These are phyloP conservation scores for Dioszegia hungarica DNA, from an alignment of 768 basidiomycete species.

Conservation along the genomic window DNA sequence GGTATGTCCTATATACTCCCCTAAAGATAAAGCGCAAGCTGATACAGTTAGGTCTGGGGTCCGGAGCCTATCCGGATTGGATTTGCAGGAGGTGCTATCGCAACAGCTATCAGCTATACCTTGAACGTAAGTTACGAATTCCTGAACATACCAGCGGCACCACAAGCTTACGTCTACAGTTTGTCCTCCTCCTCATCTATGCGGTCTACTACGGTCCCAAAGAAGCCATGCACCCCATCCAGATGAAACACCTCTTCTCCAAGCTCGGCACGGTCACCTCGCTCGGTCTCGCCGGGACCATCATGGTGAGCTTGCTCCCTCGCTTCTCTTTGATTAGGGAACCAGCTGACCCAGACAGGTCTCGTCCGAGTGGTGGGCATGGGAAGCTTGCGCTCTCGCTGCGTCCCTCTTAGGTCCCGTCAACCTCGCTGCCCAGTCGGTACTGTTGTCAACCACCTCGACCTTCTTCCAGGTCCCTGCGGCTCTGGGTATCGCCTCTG, in stretches of 20 bases:
- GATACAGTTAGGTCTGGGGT: slow-evolving; percentile 65
- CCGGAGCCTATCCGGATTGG: slow-evolving; percentile 72
- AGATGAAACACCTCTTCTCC: slow-evolving; percentile 62
- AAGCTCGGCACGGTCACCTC: slow-evolving; percentile 58
- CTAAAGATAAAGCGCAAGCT: neutral
- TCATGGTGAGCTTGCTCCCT: slow-evolving; percentile 37
- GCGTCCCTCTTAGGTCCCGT: slow-evolving; percentile 63
- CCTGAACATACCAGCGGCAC: no score
- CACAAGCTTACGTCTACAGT: slow-evolving; percentile 29
- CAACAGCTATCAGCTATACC: slow-evolving; percentile 83
- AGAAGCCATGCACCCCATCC: slow-evolving; percentile 79
- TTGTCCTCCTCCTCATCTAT: slow-evolving; percentile 46
- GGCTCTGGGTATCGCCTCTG: slow-evolving; percentile 72
- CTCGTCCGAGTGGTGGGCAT: slow-evolving; percentile 94
- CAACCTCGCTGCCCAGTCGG: slow-evolving; percentile 79
- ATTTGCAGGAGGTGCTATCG: slow-evolving; percentile 86
- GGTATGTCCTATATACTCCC: slow-evolving; percentile 48
- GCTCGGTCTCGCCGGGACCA: slow-evolving; percentile 62
- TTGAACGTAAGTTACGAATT: slow-evolving; percentile 55
- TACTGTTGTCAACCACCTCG: slow-evolving; percentile 56
- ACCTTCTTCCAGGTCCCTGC: slow-evolving; percentile 74
- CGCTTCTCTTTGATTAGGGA: no score
- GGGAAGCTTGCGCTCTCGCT: slow-evolving; percentile 60
- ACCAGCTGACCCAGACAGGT: slow-evolving; percentile 54
- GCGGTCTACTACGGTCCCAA: slow-evolving; percentile 51